Evolutionary conservation across 1,284 basidiomycete species (phyloP).

Genomic region (Ustilago bromivora): DNA sequence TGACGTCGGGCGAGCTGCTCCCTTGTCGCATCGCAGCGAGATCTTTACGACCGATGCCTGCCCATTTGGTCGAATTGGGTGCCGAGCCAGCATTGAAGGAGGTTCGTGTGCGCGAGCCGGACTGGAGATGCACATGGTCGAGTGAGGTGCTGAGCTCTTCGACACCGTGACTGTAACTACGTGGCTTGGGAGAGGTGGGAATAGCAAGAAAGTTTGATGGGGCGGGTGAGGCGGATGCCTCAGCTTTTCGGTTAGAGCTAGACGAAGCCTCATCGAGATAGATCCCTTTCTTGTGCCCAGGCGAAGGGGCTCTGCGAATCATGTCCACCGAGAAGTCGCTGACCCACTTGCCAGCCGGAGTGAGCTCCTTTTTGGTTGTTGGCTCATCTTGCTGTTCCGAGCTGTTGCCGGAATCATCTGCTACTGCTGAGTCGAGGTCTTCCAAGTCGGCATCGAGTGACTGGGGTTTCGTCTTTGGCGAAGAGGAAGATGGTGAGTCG

Average conservation of each 20-base stretch:
- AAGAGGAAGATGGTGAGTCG: neutral
- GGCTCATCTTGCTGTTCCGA: constrained; percentile 28
- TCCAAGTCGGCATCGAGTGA: constrained; percentile 19
- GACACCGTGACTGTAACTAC: constrained; percentile 35
- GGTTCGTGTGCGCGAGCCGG: constrained; percentile 17
- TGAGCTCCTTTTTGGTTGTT: constrained; percentile 19
- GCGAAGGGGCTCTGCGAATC: constrained; percentile 36
- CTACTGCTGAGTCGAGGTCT: constrained; percentile 31
- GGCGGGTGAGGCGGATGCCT: neutral
- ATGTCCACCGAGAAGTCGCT: constrained; percentile 48
- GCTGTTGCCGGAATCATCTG: constrained; percentile 44
- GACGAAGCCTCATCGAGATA: neutral
- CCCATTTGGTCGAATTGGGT: constrained; percentile 27
- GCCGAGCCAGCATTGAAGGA: constrained; percentile 23
- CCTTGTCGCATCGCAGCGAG: constrained; percentile 47
- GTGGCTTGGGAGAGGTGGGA: constrained; percentile 26
- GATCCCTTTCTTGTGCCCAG: neutral
- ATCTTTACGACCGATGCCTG: constrained; percentile 58
- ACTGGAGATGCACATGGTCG: constrained; percentile 13
- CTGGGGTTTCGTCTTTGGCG: constrained; percentile 17
- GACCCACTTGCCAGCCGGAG: constrained; percentile 47
- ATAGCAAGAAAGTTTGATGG: constrained; percentile 17
- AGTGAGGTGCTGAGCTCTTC: constrained; percentile 13
- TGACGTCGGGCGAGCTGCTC: constrained; percentile 21
- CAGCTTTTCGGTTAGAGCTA: neutral